Evolutionary conservation across 2,329 filamentous ascomycete genomes (phyloP).

Genomic region (Onygena corvina): DNA sequence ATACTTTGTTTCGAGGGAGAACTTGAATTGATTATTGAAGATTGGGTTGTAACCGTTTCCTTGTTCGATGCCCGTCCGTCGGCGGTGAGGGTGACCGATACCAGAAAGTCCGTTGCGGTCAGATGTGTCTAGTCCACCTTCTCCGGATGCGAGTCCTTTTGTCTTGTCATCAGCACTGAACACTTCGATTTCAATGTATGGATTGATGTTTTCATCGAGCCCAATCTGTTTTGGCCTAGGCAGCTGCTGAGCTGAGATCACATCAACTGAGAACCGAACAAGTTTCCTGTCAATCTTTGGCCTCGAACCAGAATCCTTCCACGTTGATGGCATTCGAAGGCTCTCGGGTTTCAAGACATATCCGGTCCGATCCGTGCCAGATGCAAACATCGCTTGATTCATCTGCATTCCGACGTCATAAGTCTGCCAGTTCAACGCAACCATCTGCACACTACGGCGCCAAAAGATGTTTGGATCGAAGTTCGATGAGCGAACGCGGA

Average conservation of each 20-base stretch:
- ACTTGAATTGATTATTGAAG: constrained; percentile 67
- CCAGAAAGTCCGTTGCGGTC: constrained; percentile 53
- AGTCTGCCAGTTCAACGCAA: constrained; percentile 94
- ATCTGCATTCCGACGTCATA: constrained; percentile 92
- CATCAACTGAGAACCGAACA: constrained; percentile 71
- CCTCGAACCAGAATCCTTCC: constrained; percentile 23
- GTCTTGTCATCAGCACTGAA: constrained; percentile 88
- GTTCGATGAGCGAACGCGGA: constrained; percentile 76
- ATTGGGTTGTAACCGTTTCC: constrained; percentile 90
- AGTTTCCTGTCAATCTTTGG: constrained; percentile 65
- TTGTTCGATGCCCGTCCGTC: constrained; percentile 65
- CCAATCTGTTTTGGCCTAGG: constrained; percentile 66
- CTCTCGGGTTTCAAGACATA: constrained; percentile 89
- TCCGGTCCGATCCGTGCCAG: constrained; percentile 71
- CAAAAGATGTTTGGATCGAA: constrained; percentile 90
- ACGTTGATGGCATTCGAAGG: constrained; percentile 43
- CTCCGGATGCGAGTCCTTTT: constrained; percentile 55
- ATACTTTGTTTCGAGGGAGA: constrained; percentile 83
- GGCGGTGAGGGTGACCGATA: constrained; percentile 60
- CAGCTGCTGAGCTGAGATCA: constrained; percentile 89
- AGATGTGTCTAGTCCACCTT: constrained; percentile 54
- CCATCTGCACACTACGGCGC: constrained; percentile 95
- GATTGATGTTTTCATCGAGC: constrained; percentile 67
- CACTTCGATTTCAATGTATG: constrained; percentile 89
- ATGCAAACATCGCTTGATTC: constrained; percentile 95